Evolutionary conservation across 371 early-diverging fungal species (phyloP).

Genomic region (Actinomucor elegans): DNA sequence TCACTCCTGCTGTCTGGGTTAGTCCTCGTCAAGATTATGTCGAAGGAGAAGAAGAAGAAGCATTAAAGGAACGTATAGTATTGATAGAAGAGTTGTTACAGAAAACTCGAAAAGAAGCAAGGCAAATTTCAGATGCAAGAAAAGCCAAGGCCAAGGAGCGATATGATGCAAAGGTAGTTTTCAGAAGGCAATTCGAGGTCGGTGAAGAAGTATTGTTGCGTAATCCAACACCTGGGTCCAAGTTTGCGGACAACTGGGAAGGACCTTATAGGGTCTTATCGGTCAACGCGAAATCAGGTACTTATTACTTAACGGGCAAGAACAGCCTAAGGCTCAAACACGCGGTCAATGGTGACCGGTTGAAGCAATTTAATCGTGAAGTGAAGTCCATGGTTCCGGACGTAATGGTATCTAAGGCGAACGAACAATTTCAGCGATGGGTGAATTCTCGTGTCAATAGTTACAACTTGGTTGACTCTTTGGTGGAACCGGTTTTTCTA

Average conservation of each 20-base stretch:
- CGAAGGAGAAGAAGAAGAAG: slow-evolving; percentile 13
- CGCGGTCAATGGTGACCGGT: slow-evolving; percentile 19
- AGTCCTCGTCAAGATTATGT: slow-evolving; percentile 16
- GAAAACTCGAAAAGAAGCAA: not conserved
- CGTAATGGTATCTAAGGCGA: not conserved
- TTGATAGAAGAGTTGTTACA: not conserved
- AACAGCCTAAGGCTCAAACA: slow-evolving; percentile 1
- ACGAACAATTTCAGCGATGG: slow-evolving; percentile 16
- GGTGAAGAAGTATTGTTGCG: slow-evolving; percentile 19
- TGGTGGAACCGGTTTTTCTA: too few species aligned
- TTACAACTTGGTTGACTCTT: too few species aligned
- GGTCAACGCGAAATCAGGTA: slow-evolving; percentile 2
- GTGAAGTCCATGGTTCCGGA: slow-evolving; percentile 16
- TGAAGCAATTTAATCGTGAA: not conserved
- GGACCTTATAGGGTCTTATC: slow-evolving; percentile 13
- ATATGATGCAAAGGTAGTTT: slow-evolving; percentile 5
- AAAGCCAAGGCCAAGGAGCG: slow-evolving; percentile 3
- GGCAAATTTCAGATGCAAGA: not conserved
- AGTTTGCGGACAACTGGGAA: slow-evolving; percentile 17
- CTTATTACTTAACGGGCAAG: slow-evolving; percentile 10
- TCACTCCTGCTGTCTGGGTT: slow-evolving; percentile 20
- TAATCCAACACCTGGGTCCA: not conserved
- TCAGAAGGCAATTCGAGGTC: not conserved
- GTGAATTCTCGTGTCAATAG: too few species aligned
- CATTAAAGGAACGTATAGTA: not conserved